phyloP scores from a whole-genome alignment of 2,329 filamentous ascomycete genomes.

The Metarhizium brunneum region DNA sequence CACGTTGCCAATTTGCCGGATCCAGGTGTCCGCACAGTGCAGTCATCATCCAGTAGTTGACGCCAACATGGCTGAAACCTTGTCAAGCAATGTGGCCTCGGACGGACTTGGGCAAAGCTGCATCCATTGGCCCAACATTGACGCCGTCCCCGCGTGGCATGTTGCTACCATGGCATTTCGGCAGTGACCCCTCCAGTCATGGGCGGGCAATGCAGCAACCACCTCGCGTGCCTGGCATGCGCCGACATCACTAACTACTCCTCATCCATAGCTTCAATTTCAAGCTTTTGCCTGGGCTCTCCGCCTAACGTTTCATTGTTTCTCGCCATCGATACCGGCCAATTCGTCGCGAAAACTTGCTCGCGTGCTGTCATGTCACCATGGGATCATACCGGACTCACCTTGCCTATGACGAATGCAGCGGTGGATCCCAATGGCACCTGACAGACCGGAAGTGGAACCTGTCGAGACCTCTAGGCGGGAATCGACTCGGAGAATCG shows the following conservation, averaged over 20 bases:
- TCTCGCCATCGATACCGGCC: neutral
- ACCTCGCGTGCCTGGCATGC: neutral
- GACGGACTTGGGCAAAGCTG: neutral
- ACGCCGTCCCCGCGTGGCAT: neutral
- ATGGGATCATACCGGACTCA: slow-evolving; percentile 5
- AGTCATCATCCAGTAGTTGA: neutral
- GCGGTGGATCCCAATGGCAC: slow-evolving; percentile 9
- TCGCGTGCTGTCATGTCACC: slow-evolving; percentile 1
- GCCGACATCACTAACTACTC: neutral
- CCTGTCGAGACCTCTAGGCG: neutral
- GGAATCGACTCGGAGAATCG: slow-evolving; percentile 1
- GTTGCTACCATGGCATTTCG: neutral
- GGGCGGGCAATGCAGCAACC: neutral
- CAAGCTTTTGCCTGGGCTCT: neutral
- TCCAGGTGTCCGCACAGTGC: slow-evolving; percentile 1
- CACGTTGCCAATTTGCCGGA: neutral
- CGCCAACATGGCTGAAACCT: slow-evolving; percentile 1
- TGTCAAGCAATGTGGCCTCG: neutral
- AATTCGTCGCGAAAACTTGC: neutral
- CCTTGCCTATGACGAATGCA: slow-evolving; percentile 7
- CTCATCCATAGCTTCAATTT: neutral
- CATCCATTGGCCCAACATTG: neutral
- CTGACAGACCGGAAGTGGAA: slow-evolving; percentile 9
- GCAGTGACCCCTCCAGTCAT: neutral
- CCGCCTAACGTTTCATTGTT: neutral